Evolutionary conservation across 2,329 filamentous ascomycete species (phyloP).

Genomic region (Talaromyces atroroseus): DNA sequence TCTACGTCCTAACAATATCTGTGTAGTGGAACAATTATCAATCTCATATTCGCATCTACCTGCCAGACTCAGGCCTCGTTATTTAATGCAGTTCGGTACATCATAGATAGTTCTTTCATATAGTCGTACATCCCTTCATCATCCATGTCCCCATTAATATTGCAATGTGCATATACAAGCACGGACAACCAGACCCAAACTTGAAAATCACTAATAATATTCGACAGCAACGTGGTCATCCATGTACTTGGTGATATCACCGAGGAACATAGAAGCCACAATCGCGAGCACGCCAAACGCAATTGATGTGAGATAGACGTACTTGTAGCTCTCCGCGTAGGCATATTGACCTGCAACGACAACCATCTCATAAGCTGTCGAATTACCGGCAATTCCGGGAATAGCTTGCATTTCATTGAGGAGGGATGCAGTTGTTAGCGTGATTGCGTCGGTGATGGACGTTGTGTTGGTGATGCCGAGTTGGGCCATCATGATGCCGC

Average conservation of each 20-base stretch:
- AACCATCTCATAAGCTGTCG: slow-evolving; percentile 48
- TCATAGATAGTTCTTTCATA: neutral
- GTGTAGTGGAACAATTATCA: too few species aligned
- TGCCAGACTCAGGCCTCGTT: neutral
- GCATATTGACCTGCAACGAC: slow-evolving; percentile 52
- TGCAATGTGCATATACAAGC: neutral
- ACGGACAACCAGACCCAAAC: neutral
- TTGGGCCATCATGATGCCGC: slow-evolving; percentile 44
- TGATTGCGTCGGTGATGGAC: slow-evolving; percentile 48
- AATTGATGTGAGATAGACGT: slow-evolving; percentile 58
- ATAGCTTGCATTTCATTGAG: slow-evolving; percentile 45
- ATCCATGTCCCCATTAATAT: neutral
- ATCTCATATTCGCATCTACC: neutral
- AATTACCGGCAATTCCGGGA: slow-evolving; percentile 50
- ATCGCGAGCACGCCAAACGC: slow-evolving; percentile 56
- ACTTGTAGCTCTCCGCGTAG: slow-evolving; percentile 55
- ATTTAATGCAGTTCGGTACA: neutral
- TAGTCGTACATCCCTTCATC: slow-evolving; percentile 3
- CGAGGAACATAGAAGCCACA: slow-evolving; percentile 54
- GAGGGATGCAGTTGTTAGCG: slow-evolving; percentile 50
- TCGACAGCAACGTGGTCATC: slow-evolving; percentile 54
- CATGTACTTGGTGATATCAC: slow-evolving; percentile 55
- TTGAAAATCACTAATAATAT: slow-evolving; percentile 25
- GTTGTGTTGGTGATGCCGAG: slow-evolving; percentile 46
- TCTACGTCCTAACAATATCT: too few species aligned